phyloP scores from a whole-genome alignment of 2,329 filamentous ascomycete genomes.

The Trichoderma harzianum region DNA sequence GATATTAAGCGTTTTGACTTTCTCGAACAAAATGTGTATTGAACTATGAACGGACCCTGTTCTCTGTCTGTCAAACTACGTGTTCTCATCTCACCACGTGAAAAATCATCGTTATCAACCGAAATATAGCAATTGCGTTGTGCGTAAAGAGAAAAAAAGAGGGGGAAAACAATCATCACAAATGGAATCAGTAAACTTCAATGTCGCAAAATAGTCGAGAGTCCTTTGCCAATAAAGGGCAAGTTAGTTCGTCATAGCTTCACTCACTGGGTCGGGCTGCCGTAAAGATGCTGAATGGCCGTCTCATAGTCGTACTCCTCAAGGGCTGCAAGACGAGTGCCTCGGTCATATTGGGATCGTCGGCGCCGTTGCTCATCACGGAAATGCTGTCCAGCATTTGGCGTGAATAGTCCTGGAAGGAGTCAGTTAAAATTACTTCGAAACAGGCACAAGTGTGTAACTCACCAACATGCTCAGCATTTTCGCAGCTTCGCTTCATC shows the following conservation, averaged over 20 bases:
- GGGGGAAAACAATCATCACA: conserved; percentile 9
- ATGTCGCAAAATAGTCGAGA: not conserved
- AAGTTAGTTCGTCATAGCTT: not conserved
- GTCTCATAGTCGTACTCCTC: conserved; percentile 58
- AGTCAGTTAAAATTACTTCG: not conserved
- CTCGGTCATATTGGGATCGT: conserved; percentile 76
- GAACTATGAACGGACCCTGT: not conserved
- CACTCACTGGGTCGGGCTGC: conserved; percentile 17
- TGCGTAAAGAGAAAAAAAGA: not conserved
- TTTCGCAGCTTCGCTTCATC: conserved; percentile 82
- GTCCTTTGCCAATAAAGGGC: not conserved
- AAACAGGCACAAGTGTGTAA: conserved; percentile 21
- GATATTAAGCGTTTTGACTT: not conserved
- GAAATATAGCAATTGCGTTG: conserved; percentile 20
- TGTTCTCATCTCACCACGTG: conserved; percentile 20
- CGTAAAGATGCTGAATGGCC: conserved; percentile 39
- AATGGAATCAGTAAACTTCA: conserved; percentile 13
- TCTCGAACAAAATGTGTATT: not conserved
- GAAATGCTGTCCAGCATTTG: conserved; percentile 69
- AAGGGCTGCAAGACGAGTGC: conserved; percentile 67
- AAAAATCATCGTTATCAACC: conserved; percentile 18
- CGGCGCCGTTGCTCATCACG: conserved; percentile 73
- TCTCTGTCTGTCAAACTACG: conserved; percentile 18
- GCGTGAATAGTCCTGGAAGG: conserved; percentile 70
- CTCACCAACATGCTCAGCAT: conserved; percentile 78